These are phyloP conservation scores for Gossypium gossypioides DNA, from an alignment of 441 rosid species.

Conservation along the genomic window DNA sequence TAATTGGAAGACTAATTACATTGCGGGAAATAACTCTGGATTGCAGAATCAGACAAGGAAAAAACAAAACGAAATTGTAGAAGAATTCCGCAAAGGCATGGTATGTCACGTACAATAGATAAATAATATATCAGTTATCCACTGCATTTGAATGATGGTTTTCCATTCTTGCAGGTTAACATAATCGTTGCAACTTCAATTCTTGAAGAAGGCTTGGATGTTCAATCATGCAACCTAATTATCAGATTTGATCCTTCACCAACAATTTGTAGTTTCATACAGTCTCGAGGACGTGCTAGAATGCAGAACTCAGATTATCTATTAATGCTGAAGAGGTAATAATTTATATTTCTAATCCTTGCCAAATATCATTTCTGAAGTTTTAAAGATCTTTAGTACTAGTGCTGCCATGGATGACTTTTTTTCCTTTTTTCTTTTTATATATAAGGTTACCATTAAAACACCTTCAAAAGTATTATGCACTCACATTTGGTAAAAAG, in stretches of 20 bases:
- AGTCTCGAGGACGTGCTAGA: slow-evolving; percentile 92
- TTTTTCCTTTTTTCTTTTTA: too few relatives aligned
- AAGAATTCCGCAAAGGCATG: slow-evolving; percentile 71
- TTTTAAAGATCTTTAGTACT: background rate
- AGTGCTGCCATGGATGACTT: background rate
- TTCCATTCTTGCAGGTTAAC: slow-evolving; percentile 49
- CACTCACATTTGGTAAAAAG: background rate
- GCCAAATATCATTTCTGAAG: too few relatives aligned
- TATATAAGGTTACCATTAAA: too few relatives aligned
- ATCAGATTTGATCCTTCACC: slow-evolving; percentile 72
- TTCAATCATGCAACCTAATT: slow-evolving; percentile 79
- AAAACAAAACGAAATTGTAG: slow-evolving; percentile 64
- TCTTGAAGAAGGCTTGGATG: slow-evolving; percentile 92
- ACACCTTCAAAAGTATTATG: background rate
- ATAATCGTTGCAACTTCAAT: slow-evolving; percentile 80
- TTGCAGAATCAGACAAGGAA: slow-evolving; percentile 61
- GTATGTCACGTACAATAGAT: slow-evolving; percentile 24
- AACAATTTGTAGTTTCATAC: slow-evolving; percentile 80
- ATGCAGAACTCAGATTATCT: slow-evolving; percentile 72
- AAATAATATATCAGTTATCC: background rate
- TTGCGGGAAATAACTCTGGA: slow-evolving; percentile 61
- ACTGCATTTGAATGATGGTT: background rate
- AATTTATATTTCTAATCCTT: background rate
- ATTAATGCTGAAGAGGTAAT: slow-evolving; percentile 64
- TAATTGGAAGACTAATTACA: slow-evolving; percentile 58